Evolutionary conservation across 768 basidiomycete species (phyloP), one percentile per base, ranked within the genome.

Genomic region (Pulveroboletus ravenelii): DNA sequence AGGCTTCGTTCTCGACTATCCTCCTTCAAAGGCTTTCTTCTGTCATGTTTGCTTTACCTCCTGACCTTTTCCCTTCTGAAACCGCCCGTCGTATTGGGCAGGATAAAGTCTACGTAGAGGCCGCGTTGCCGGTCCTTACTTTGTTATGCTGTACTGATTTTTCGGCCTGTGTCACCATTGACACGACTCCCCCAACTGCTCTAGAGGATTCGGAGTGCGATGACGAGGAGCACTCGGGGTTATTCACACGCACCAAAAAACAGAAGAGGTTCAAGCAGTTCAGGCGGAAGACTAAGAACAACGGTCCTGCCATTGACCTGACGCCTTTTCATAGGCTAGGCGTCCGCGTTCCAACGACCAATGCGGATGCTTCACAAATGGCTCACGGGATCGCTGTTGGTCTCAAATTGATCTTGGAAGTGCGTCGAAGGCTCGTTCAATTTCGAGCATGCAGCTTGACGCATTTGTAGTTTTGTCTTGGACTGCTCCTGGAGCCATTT

Each of bases 311-410:
- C 8, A 38, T 71, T 10, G 62, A 77, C 35, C 25, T 36, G 10
- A 48, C 57, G 6, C 62, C 61, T 0, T 72, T 77, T 41, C 57
- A 55, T 5, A 64, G 51, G 27, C 57, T 75, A 17, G 62, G 62
- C 1, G 25, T 51, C 2, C 41, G 37, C 10, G 57, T 68, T 2
- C 75, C 76, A 6, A 32, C 31, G 8, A 60, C 51, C 8, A 34
- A 38, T 1, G 51, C 37, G 10, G 70, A 68, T 12, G 63, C 62
- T 0, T 29, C 39, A 2, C 23, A 39, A 5, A 43, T 59, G 12
- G 52, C 59, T 0, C 9, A 13, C 3, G 34, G 59, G 2, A 53
- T 76, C 31, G 39, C 64, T 7, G 29, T 34, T 0, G 38, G 62
- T 1, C 70, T 72, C 45, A 63, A 63, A 48, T 23, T 7, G 9